Base-by-base conservation (phyloP, 2,329 filamentous ascomycete genomes). In the Penicillium occitanis region DNA sequence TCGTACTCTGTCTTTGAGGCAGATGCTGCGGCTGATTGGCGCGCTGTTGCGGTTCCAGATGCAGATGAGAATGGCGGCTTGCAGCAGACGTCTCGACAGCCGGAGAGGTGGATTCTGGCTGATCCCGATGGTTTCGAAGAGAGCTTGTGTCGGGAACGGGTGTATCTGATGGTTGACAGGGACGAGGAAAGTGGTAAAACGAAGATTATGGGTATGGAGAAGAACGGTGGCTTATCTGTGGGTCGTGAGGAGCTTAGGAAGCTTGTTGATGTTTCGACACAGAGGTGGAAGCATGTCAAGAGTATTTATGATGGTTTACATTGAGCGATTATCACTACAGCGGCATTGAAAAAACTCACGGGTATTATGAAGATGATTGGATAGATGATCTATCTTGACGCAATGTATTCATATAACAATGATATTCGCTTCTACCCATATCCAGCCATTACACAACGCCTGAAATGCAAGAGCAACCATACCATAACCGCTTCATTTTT, bases 81-180 rank as follows among this genome's bases (percentile, higher is more conserved):
- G 64, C 72, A 70, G 67, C 76, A 75, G 69, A 73, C 72, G 61
- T 74, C 71, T 64, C 75, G 73, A 61, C 72, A 73, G 67, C 74
- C 48, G 28, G 46, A 72, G 70, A 71, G 74, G 68, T 96, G 93
- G 92, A 82, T 97, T 2, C 79, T 99, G 66, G 87, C 91, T 6
- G 95, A 99, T 79, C 92, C 92, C 2, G 95, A 99, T 80, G 87
- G 88, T 25, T 90, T 96, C 71, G 95, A 99, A 80, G 95, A 98
- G 80, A 87, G 86, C 8, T 79, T 96, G 51, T 96, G 92, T 74
- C 84, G 88, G 68, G 95, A 99, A 83, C 85, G 80, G n/a, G 82
- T 95, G n/a, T 93, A 89, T 2, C 81, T 97, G 40, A 88, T 95
- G 59, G 87, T 97, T n/a, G 90, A 94, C 74, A 74, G 73, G 64